Evolutionary conservation across 73 alveolate genomes (phyloP).

Genomic region (Symbiodinium natans): DNA sequence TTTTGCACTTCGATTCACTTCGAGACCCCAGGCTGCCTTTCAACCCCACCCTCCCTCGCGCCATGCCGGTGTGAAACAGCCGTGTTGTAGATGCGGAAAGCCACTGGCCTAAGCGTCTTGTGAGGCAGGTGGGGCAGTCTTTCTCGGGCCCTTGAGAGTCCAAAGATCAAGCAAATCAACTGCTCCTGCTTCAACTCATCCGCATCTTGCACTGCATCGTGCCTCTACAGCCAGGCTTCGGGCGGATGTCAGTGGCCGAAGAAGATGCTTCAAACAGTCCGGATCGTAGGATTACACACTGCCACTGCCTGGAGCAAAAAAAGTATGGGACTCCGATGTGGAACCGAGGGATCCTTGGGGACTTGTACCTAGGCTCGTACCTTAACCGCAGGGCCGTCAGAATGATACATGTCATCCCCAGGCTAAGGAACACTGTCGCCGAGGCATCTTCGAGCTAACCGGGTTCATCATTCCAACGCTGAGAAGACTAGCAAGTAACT

Average conservation of each 20-base stretch:
- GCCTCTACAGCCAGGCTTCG: background rate
- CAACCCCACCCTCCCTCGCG: constrained; percentile 13
- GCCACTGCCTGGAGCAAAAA: constrained; percentile 64
- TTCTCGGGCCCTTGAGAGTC: no score
- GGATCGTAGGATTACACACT: constrained; percentile 78
- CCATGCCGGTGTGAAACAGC: constrained; percentile 26
- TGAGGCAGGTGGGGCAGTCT: background rate
- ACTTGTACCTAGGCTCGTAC: no score
- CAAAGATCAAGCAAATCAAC: no score
- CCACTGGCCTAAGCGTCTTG: background rate
- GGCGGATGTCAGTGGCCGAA: constrained; percentile 87
- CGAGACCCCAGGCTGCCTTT: no score
- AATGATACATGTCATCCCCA: background rate
- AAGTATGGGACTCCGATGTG: no score
- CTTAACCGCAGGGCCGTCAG: no score
- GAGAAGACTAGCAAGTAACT: no score
- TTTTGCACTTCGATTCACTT: no score
- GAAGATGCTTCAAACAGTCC: constrained; percentile 76
- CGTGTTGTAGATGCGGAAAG: constrained; percentile 4
- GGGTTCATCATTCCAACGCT: no score
- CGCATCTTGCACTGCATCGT: background rate
- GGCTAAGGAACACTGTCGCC: background rate
- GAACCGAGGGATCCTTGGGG: no score
- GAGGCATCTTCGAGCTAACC: no score
- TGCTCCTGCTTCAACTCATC: no score